Conservation (phyloP, 2,329 filamentous ascomycete genomes). For the Mollisia scopiformis region DNA sequence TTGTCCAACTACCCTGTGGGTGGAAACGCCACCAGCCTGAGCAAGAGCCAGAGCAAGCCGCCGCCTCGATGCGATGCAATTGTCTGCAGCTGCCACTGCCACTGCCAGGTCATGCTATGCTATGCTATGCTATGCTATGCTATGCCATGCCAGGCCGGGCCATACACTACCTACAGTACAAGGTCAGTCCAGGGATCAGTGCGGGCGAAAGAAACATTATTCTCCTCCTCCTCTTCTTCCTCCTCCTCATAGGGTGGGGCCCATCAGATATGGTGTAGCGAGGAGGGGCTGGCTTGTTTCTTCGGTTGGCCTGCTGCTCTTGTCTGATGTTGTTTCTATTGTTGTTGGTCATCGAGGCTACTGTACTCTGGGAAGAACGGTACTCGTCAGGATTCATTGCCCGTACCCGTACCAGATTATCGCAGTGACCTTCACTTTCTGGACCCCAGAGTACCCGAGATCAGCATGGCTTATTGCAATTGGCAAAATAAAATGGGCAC, state of each 20-base stretch:
- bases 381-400: conserved; percentile 10
- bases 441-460: conserved; percentile 1
- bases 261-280: not conserved
- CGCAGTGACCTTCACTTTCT: too few species aligned
- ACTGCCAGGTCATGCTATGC: too few species aligned
- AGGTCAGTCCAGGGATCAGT: too few species aligned
- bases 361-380: not conserved
- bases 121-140: too few species aligned
- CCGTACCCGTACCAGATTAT: not conserved
- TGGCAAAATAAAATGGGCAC: conserved; percentile 6
- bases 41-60: too few species aligned
- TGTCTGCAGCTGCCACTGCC: conserved; percentile 11
- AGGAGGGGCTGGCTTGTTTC: not conserved
- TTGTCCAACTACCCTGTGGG: not conserved
- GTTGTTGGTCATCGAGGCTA: not conserved
- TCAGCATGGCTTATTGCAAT: conserved; percentile 5
- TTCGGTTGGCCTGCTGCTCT: not conserved
- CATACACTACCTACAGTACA: too few species aligned
- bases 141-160: too few species aligned
- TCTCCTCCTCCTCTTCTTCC: too few species aligned
- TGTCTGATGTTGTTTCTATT: not conserved
- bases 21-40: conserved; percentile 2
- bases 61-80: conserved; percentile 10
- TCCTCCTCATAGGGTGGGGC: not conserved
- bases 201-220: too few species aligned